Conservation (phyloP, 345 rosid genomes). For the Limnanthes douglasii region DNA sequence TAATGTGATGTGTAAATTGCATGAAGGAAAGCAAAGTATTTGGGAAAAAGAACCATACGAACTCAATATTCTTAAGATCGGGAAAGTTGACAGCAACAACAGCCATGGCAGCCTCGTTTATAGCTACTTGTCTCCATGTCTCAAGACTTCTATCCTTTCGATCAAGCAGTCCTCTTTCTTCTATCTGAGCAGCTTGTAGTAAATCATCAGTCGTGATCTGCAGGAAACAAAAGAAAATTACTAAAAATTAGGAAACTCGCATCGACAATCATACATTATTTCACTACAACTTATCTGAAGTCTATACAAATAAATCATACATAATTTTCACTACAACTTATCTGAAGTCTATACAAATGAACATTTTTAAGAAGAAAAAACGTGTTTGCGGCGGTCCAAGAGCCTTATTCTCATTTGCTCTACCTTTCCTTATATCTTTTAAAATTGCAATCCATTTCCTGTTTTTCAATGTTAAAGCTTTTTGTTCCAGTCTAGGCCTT, state of each 20-base stretch:
- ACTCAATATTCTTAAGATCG: conserved; percentile 75
- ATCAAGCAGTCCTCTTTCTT: conserved; percentile 90
- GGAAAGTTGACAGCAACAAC: conserved; percentile 89
- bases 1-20: too few relatives aligned
- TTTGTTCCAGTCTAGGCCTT: too few relatives aligned
- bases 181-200: conserved; percentile 92
- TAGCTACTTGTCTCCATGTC: conserved; percentile 79
- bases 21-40: too few relatives aligned
- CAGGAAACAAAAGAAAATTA: conserved; percentile 5
- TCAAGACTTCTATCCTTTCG: conserved; percentile 66
- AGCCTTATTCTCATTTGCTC: background rate
- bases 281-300: too few relatives aligned
- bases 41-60: conserved; percentile 32
- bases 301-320: too few relatives aligned
- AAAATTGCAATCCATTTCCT: background rate
- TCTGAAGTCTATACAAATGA: too few relatives aligned
- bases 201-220: conserved; percentile 93
- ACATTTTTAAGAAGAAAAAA: too few relatives aligned
- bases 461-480: too few relatives aligned
- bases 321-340: too few relatives aligned
- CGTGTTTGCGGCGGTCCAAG: too few relatives aligned
- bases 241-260: conserved; percentile 5
- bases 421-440: background rate
- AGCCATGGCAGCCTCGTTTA: conserved; percentile 94
- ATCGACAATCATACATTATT: background rate